Percentiles rank a stretch among this genome's conserved stretches.
phyloP scores from a whole-genome alignment of 2,329 filamentous ascomycete genomes.

The Capronia epimyces region DNA sequence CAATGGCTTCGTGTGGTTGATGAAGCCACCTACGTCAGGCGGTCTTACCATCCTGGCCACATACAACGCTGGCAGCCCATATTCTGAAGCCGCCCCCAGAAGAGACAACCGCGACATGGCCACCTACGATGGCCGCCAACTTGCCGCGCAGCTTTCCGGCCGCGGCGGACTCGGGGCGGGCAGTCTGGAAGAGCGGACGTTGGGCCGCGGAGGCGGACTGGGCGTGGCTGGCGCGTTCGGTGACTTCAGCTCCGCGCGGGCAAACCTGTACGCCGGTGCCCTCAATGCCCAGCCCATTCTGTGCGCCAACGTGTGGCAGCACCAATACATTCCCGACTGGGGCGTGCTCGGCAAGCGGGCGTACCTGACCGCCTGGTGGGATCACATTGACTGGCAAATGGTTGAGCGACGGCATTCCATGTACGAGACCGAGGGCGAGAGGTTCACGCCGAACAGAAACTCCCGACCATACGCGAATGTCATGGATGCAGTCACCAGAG shows the following conservation, averaged over 20 bases:
- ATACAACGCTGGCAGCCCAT: slow-evolving; percentile 86
- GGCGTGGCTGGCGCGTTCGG: slow-evolving; percentile 28
- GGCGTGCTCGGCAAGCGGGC: slow-evolving; percentile 67
- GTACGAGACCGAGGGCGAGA: slow-evolving; percentile 10
- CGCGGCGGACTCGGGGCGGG: slow-evolving; percentile 5
- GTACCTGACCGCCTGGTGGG: slow-evolving; percentile 81
- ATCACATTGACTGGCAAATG: slow-evolving; percentile 74
- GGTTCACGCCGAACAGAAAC: background rate
- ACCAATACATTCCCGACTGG: slow-evolving; percentile 83
- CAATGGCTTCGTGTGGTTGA: slow-evolving; percentile 94
- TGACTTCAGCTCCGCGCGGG: slow-evolving; percentile 19
- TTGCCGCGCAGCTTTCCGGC: slow-evolving; percentile 18
- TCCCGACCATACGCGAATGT: background rate
- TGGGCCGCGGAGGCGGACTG: slow-evolving; percentile 5
- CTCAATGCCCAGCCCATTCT: slow-evolving; percentile 53
- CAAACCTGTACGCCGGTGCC: slow-evolving; percentile 14
- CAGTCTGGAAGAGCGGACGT: background rate
- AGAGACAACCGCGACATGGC: slow-evolving; percentile 50
- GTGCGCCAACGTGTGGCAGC: slow-evolving; percentile 95
- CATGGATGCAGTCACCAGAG: slow-evolving; percentile 8
- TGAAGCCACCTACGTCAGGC: slow-evolving; percentile 50
- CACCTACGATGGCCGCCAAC: slow-evolving; percentile 34
- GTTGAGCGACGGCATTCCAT: slow-evolving; percentile 43
- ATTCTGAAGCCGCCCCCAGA: slow-evolving; percentile 77
- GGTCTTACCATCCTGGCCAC: slow-evolving; percentile 69